Conservation (phyloP, 805 yeast species). For the Wickerhamomyces chambardii region DNA sequence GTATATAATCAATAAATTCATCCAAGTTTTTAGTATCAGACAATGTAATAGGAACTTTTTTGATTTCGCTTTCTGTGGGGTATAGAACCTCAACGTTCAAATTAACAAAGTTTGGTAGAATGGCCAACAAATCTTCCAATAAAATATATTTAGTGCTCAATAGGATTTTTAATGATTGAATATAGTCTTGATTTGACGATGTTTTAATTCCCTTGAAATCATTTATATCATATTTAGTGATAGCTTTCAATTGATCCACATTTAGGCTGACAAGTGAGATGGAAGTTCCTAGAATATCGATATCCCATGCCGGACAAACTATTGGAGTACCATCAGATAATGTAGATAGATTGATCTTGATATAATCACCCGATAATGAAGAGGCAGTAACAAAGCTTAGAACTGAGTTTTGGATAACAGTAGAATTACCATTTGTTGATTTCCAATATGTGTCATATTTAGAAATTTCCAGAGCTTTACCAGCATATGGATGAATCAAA, state of each 20-base stretch:
- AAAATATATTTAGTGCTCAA: slow-evolving; percentile 45
- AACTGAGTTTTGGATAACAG: slow-evolving; percentile 17
- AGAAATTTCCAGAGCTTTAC: slow-evolving; percentile 76
- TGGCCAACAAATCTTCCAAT: slow-evolving; percentile 45
- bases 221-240: slow-evolving; percentile 19
- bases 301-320: slow-evolving; percentile 60
- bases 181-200: slow-evolving; percentile 14
- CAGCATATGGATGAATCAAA: slow-evolving; percentile 83
- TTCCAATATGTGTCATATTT: slow-evolving; percentile 97
- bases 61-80: slow-evolving; percentile 50
- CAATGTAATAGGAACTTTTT: slow-evolving; percentile 29
- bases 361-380: slow-evolving; percentile 75
- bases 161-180: slow-evolving; percentile 29
- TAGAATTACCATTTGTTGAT: slow-evolving; percentile 51
- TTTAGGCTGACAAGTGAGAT: slow-evolving; percentile 53
- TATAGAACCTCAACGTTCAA: slow-evolving; percentile 68
- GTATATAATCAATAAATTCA: slow-evolving; percentile 63
- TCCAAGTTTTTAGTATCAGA: slow-evolving; percentile 46
- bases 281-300: slow-evolving; percentile 40
- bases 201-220: slow-evolving; percentile 2
- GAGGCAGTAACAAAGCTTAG: slow-evolving; percentile 86
- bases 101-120: slow-evolving; percentile 51
- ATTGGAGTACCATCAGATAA: slow-evolving; percentile 82
- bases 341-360: slow-evolving; percentile 58
- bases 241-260: slow-evolving; percentile 20